Evolutionary conservation across 2,329 filamentous ascomycete genomes (phyloP).

Genomic region (Harringtonia lauricola): DNA sequence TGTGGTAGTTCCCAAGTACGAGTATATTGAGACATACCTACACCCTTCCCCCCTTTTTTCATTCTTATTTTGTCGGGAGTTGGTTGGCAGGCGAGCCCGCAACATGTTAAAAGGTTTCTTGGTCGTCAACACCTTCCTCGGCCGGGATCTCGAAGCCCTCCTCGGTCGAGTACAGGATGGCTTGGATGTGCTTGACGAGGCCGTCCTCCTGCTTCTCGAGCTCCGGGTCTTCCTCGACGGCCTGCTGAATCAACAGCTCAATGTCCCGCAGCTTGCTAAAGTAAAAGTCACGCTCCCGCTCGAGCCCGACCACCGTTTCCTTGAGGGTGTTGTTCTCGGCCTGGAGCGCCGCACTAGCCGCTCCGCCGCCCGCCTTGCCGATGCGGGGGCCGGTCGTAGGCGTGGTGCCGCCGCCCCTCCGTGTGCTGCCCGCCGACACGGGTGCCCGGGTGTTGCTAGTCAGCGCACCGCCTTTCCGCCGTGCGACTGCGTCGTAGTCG

Average conservation of each 20-base stretch:
- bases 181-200: constrained; percentile 90
- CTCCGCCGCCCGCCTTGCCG: constrained; percentile 39
- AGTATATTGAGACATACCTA: no score
- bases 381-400: constrained; percentile 45
- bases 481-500: constrained; percentile 83
- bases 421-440: constrained; percentile 35
- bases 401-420: constrained; percentile 47
- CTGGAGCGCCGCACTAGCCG: constrained; percentile 61
- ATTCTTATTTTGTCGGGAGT: neutral
- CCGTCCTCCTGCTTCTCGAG: constrained; percentile 89
- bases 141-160: constrained; percentile 83
- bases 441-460: constrained; percentile 33
- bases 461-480: constrained; percentile 67
- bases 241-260: constrained; percentile 85
- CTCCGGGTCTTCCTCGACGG: constrained; percentile 84
- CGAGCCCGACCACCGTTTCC: constrained; percentile 88
- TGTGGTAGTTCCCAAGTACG: no score
- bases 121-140: constrained; percentile 60
- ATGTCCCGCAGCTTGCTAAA: constrained; percentile 98
- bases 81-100: neutral
- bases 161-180: constrained; percentile 95
- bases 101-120: constrained; percentile 75
- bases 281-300: constrained; percentile 97
- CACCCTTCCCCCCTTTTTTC: no score
- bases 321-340: constrained; percentile 83